Base-by-base conservation (phyloP, 768 basidiomycete species). In the Boletus subparvulus region DNA sequence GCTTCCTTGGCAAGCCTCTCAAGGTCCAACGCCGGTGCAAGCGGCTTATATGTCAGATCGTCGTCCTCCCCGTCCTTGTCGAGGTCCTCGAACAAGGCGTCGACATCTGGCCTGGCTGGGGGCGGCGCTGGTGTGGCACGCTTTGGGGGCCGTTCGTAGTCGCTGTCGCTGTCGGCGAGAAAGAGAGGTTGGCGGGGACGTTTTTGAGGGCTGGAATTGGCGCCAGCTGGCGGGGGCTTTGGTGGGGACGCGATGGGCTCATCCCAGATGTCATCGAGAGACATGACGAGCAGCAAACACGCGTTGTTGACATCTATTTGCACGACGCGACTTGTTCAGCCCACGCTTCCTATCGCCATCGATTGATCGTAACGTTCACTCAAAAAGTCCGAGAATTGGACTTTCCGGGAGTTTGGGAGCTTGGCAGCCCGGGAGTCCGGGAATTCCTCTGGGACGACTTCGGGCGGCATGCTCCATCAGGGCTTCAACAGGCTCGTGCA, bases 211-310 rank as follows among this genome's bases (percentile, higher is more conserved):
- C 51, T 65, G 28, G 49, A 21, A 7, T 41, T 32, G 28, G 47
- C 54, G 0, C 69, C 67, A 14, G 63, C 56, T 30, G 73, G 66
- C 4, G 47, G 50, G 19, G 58, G 39, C 19, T 59, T 53, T 19
- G 59, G 43, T 28, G 60, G 58, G 43, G 73, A 63, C 24, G 68
- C 72, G 58, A 77, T 65, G 37, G 82, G 79, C 24, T 78, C 79
- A 61, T 87, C 79, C 83, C 83, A 87, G 67, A 88, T 87, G 61
- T 78, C 75, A 61, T 80, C 80, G 69, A 85, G 66, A 39, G 79
- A 65, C 69, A 72, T 72, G 65, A 44, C 26, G 24, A 47, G 49
- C 14, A 4, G 6, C 36, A 21, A 33, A 47, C 43, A 58, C 69
- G 69, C 67, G 69, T 71, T 73, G 50, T 71, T 69, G 63, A 52